These are phyloP conservation scores for Drechslerella dactyloides DNA, from an alignment of 2,329 filamentous ascomycete species.

Conservation along the genomic window DNA sequence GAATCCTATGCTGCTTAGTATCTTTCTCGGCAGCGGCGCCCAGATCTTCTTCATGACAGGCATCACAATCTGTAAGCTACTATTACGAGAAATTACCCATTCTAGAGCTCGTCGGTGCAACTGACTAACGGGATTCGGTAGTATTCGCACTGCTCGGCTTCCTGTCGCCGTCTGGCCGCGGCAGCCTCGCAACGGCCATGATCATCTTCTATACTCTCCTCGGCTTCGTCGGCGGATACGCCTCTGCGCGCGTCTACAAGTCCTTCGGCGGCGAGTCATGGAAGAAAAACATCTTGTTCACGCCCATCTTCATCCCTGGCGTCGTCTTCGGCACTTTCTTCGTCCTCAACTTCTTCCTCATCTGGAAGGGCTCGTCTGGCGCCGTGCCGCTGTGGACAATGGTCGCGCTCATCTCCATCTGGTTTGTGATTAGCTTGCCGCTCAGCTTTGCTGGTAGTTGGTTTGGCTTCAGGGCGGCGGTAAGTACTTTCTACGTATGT, in stretches of 20 bases:
- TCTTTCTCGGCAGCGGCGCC: constrained; percentile 89
- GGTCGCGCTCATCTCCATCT: constrained; percentile 89
- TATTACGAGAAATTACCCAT: neutral
- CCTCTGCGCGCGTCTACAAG: constrained; percentile 91
- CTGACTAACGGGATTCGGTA: constrained; percentile 36
- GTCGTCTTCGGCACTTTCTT: constrained; percentile 90
- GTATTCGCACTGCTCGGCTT: constrained; percentile 92
- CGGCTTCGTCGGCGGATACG: constrained; percentile 89
- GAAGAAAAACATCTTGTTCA: constrained; percentile 91
- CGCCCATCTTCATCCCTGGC: constrained; percentile 81
- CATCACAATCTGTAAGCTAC: constrained; percentile 73
- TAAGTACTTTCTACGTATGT: constrained; percentile 54
- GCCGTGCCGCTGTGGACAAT: constrained; percentile 97
- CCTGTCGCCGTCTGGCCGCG: constrained; percentile 92
- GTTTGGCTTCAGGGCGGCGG: constrained; percentile 80
- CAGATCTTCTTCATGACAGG: constrained; percentile 98
- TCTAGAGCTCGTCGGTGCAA: too few species aligned
- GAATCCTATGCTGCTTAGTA: constrained; percentile 80
- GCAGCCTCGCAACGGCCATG: constrained; percentile 90
- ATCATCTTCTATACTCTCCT: constrained; percentile 92
- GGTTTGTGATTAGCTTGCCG: constrained; percentile 95
- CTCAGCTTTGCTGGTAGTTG: constrained; percentile 89
- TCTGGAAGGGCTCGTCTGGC: constrained; percentile 88
- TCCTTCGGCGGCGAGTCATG: constrained; percentile 88
- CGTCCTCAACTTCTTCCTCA: constrained; percentile 92